phyloP scores from a whole-genome alignment of 257 asterid genomes.

The Ajuga chamaepitys region DNA sequence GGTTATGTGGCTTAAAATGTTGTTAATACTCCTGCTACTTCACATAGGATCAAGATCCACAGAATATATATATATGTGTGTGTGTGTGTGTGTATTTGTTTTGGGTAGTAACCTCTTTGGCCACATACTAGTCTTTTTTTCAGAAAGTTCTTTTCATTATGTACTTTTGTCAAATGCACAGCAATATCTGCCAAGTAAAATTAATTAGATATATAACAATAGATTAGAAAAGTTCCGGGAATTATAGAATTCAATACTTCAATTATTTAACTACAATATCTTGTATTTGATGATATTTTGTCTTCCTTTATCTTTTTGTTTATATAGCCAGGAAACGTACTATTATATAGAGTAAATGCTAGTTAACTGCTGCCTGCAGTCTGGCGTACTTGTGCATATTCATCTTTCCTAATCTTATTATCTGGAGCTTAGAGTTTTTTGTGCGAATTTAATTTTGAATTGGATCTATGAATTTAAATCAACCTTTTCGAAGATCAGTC shows the following conservation, averaged over 20 bases:
- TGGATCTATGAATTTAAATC: no score
- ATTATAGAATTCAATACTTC: neutral
- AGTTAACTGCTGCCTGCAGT: no score
- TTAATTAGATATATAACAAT: neutral
- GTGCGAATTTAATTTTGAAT: no score
- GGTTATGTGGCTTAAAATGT: neutral
- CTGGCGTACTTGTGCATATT: no score
- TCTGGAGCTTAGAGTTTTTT: no score
- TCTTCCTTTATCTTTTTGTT: neutral
- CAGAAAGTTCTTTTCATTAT: neutral
- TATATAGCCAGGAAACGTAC: no score
- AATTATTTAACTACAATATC: neutral
- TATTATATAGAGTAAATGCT: no score
- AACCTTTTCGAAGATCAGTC: no score
- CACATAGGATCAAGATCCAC: conserved; percentile 1
- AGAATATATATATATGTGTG: no score
- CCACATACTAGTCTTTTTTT: neutral
- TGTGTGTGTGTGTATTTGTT: no score
- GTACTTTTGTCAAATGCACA: neutral
- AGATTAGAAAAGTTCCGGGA: neutral
- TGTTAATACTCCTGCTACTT: neutral
- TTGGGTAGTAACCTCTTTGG: neutral
- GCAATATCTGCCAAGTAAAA: neutral
- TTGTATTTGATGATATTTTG: neutral
- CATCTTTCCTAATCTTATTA: no score